phyloP scores from a whole-genome alignment of 2,329 filamentous ascomycete species.

The Claviceps spartinae region DNA sequence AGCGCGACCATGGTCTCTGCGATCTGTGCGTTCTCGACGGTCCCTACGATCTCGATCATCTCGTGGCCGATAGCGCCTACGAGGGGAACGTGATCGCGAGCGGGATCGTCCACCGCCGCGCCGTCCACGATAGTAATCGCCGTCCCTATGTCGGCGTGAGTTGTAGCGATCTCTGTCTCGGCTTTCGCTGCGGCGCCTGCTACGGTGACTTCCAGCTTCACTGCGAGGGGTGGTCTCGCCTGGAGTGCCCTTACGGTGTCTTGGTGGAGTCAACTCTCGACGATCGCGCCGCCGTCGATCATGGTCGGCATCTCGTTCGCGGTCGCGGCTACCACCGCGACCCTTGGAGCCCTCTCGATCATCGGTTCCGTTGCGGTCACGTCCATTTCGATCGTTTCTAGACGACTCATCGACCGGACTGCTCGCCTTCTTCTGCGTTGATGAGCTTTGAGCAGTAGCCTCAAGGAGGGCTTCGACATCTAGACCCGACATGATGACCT shows the following conservation, averaged over 20 bases:
- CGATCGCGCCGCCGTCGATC: slow-evolving; percentile 36
- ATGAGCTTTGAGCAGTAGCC: slow-evolving; percentile 55
- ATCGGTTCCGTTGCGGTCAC: slow-evolving; percentile 30
- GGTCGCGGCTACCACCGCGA: slow-evolving; percentile 41
- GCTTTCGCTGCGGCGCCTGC: slow-evolving; percentile 67
- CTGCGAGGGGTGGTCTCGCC: slow-evolving; percentile 56
- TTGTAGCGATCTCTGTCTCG: slow-evolving; percentile 63
- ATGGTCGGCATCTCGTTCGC: slow-evolving; percentile 42
- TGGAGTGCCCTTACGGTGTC: slow-evolving; percentile 32
- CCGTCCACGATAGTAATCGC: slow-evolving; percentile 51
- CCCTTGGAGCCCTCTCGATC: slow-evolving; percentile 41
- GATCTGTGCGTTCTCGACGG: slow-evolving; percentile 34
- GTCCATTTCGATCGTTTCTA: slow-evolving; percentile 16
- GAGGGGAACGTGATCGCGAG: slow-evolving; percentile 60
- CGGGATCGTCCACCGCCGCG: slow-evolving; percentile 39
- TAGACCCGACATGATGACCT: slow-evolving; percentile 32
- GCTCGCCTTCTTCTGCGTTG: slow-evolving; percentile 34
- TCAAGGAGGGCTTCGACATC: slow-evolving; percentile 89
- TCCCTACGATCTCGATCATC: slow-evolving; percentile 37
- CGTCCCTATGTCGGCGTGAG: slow-evolving; percentile 59
- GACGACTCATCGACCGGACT: slow-evolving; percentile 40
- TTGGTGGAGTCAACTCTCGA: slow-evolving; percentile 42
- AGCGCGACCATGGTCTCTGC: slow-evolving; percentile 39
- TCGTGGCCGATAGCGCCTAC: slow-evolving; percentile 42
- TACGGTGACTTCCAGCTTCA: slow-evolving; percentile 68